A percentile compares a stretch with the other conserved stretches of the same genome.
phyloP scores from a whole-genome alignment of 495 filamentous ascomycete species.

The Aspergillus bridgeri region DNA sequence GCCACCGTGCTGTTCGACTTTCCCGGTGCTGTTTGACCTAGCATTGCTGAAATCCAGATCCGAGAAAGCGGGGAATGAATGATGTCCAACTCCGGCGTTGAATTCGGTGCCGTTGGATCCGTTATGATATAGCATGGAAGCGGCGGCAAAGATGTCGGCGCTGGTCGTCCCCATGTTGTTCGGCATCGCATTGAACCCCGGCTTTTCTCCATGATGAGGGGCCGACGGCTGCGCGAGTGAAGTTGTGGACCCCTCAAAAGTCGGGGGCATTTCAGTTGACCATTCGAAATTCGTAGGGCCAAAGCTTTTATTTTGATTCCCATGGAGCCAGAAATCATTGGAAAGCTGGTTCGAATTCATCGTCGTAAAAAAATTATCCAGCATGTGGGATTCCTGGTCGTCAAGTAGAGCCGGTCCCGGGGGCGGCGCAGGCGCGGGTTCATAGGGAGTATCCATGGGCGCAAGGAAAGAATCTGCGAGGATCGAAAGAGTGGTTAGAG shows the following conservation, averaged over 20 bases:
- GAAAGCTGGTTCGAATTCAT: constrained; percentile 54
- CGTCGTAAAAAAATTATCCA: constrained; percentile 61
- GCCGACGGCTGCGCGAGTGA: constrained; percentile 53
- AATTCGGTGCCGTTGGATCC: constrained; percentile 32
- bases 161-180: constrained; percentile 21
- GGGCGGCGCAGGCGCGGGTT: constrained; percentile 54
- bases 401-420: constrained; percentile 58
- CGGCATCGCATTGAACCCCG: constrained; percentile 19
- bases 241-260: constrained; percentile 58
- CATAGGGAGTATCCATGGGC: constrained; percentile 49
- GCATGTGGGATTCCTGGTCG: constrained; percentile 57
- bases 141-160: constrained; percentile 50
- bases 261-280: constrained; percentile 55
- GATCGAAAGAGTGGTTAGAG: constrained; percentile 19
- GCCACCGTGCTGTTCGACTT: constrained; percentile 13
- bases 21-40: constrained; percentile 17
- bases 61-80: constrained; percentile 28
- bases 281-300: constrained; percentile 47
- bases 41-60: constrained; percentile 23
- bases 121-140: constrained; percentile 45
- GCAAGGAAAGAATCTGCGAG: constrained; percentile 44
- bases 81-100: constrained; percentile 26
- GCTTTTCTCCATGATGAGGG: constrained; percentile 27
- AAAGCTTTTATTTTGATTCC: constrained; percentile 42
- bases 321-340: constrained; percentile 44